phyloP scores from a whole-genome alignment of 192 early-diverging fungal species.

The Coemansia sp. region DNA sequence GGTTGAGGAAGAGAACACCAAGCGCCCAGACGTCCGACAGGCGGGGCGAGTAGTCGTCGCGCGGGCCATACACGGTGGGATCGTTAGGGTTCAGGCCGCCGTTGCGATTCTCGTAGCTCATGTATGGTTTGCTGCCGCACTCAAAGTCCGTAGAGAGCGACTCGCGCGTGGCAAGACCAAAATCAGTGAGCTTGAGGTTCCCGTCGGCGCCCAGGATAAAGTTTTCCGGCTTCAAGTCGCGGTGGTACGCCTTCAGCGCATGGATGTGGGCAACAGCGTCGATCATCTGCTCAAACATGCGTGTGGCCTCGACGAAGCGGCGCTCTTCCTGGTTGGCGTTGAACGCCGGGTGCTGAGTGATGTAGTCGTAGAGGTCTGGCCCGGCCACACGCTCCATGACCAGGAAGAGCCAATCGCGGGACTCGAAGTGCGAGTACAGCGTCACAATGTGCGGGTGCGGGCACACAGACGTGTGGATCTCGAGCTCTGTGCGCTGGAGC shows the following conservation, averaged over 20 bases:
- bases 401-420: slow-evolving; percentile 60
- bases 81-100: slow-evolving; percentile 49
- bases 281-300: slow-evolving; percentile 67
- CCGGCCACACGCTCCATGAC: slow-evolving; percentile 63
- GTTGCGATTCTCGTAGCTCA: slow-evolving; percentile 68
- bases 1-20: slow-evolving; percentile 71
- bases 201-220: slow-evolving; percentile 64
- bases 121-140: slow-evolving; percentile 77
- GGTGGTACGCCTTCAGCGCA: slow-evolving; percentile 77
- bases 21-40: slow-evolving; percentile 72
- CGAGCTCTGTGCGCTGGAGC: slow-evolving; percentile 67
- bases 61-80: slow-evolving; percentile 51
- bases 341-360: slow-evolving; percentile 52
- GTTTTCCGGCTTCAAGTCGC: slow-evolving; percentile 88
- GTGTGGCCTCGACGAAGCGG: slow-evolving; percentile 50
- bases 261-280: slow-evolving; percentile 79
- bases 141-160: slow-evolving; percentile 80
- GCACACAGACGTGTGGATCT: slow-evolving; percentile 63
- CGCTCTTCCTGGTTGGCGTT: slow-evolving; percentile 53
- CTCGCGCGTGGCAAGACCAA: slow-evolving; percentile 87
- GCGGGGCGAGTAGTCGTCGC: slow-evolving; percentile 60
- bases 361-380: slow-evolving; percentile 58
- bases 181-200: slow-evolving; percentile 84
- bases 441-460: slow-evolving; percentile 67
- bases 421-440: slow-evolving; percentile 65